These are phyloP conservation scores for Dentipellis sp. DNA, from an alignment of 768 basidiomycete genomes.

Conservation along the genomic window DNA sequence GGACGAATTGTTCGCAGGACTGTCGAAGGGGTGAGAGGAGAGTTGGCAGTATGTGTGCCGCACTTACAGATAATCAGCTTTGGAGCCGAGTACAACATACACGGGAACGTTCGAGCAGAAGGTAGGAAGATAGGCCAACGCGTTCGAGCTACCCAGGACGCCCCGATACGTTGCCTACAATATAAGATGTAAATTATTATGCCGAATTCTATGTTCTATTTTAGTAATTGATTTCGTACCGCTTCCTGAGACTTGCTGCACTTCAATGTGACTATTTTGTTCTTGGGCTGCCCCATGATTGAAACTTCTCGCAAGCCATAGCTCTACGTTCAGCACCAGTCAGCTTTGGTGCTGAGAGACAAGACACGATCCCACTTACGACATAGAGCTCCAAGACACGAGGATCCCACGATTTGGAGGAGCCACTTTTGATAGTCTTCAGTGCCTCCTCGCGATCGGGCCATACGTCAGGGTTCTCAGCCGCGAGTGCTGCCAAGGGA, in stretches of 20 bases:
- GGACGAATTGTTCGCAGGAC: constrained; percentile 4
- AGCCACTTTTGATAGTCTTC: constrained; percentile 26
- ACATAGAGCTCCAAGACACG: constrained; percentile 34
- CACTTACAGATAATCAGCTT: constrained; percentile 7
- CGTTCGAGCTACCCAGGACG: not conserved
- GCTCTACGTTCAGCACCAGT: constrained; percentile 23
- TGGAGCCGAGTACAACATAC: constrained; percentile 9
- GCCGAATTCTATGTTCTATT: not conserved
- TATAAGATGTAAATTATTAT: not conserved
- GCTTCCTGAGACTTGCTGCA: constrained; percentile 39
- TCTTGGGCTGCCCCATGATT: constrained; percentile 28
- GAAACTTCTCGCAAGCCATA: constrained; percentile 33
- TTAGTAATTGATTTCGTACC: constrained; percentile 4
- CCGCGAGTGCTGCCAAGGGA: constrained; percentile 24
- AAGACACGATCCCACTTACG: constrained; percentile 20
- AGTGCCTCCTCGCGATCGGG: constrained; percentile 39
- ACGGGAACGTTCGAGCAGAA: constrained; percentile 12
- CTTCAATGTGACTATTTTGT: constrained; percentile 38
- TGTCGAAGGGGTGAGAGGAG: not conserved
- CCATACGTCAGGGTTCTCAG: constrained; percentile 42
- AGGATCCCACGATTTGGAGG: constrained; percentile 43
- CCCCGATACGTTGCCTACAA: constrained; percentile 6
- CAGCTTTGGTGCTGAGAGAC: not conserved
- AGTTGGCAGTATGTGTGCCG: not conserved
- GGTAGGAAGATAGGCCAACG: constrained; percentile 3